Percentiles rank a stretch among this genome's conserved stretches.
Evolutionary conservation across 2,329 filamentous ascomycete genomes (phyloP).

Genomic region (Verticillium nonalfalfae): DNA sequence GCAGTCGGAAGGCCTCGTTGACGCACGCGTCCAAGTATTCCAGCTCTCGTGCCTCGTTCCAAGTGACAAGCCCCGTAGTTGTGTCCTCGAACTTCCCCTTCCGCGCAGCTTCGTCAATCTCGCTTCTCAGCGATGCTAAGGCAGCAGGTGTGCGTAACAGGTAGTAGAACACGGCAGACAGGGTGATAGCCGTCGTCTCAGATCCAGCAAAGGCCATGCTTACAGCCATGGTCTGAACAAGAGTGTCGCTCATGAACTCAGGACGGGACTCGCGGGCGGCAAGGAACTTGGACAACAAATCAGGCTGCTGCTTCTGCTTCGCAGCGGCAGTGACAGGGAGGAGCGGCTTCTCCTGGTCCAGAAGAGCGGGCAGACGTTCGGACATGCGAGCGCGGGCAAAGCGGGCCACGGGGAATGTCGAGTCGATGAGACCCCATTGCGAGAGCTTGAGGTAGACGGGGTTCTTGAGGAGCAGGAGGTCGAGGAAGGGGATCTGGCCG

Average conservation of each 20-base stretch:
- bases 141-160: conserved; percentile 56
- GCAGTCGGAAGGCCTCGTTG: conserved; percentile 71
- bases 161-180: conserved; percentile 68
- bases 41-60: conserved; percentile 62
- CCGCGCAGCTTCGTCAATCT: conserved; percentile 55
- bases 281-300: conserved; percentile 67
- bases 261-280: conserved; percentile 61
- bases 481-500: conserved; percentile 69
- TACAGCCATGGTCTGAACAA: conserved; percentile 66
- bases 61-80: conserved; percentile 58
- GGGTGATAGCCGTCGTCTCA: conserved; percentile 73
- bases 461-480: conserved; percentile 67
- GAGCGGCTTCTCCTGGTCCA: conserved; percentile 17
- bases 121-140: conserved; percentile 49
- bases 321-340: conserved; percentile 28
- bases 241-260: conserved; percentile 63
- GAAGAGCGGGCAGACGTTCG: conserved; percentile 50
- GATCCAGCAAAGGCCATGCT: conserved; percentile 69
- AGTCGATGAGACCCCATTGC: conserved; percentile 59
- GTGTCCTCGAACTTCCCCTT: conserved; percentile 43
- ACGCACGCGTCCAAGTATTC: conserved; percentile 72
- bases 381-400: conserved; percentile 64
- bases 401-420: conserved; percentile 65
- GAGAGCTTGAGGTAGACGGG: conserved; percentile 63
- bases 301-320: conserved; percentile 35